These are phyloP conservation scores for Spiromastix sp. DNA, from an alignment of 2,329 filamentous ascomycete species.

Conservation along the genomic window DNA sequence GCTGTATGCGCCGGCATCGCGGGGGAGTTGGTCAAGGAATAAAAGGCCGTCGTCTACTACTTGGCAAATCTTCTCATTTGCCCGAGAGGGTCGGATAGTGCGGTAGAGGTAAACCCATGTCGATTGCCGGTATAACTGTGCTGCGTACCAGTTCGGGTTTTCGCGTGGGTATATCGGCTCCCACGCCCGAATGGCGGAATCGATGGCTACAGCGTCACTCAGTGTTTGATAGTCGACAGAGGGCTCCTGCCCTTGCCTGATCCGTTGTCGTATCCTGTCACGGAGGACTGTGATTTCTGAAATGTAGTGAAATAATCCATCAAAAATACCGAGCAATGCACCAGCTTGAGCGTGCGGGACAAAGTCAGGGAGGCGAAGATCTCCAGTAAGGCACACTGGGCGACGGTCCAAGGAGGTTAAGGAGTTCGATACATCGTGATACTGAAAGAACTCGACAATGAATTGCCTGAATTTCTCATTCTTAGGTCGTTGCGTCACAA, in stretches of 20 bases:
- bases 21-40: conserved; percentile 46
- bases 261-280: conserved; percentile 60
- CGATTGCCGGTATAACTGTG: conserved; percentile 51
- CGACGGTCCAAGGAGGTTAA: conserved; percentile 46
- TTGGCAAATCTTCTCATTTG: conserved; percentile 43
- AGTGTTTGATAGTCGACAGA: conserved; percentile 63
- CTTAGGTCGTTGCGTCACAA: conserved; percentile 49
- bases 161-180: conserved; percentile 46
- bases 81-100: conserved; percentile 47
- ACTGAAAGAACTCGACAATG: conserved; percentile 70
- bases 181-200: conserved; percentile 65
- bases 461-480: conserved; percentile 63
- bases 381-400: conserved; percentile 42
- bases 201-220: conserved; percentile 64
- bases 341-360: conserved; percentile 46
- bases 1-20: conserved; percentile 45
- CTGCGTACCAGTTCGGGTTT: conserved; percentile 45
- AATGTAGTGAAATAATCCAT: conserved; percentile 70
- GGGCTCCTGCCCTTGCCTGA: conserved; percentile 52
- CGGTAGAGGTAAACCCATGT: conserved; percentile 55
- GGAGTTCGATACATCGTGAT: conserved; percentile 56
- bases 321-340: conserved; percentile 66
- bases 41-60: conserved; percentile 49
- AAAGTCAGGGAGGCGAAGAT: conserved; percentile 44
- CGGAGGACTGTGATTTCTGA: conserved; percentile 69